Evolutionary conservation across 108 stramenopile species (phyloP), one percentile per base, ranked within the genome.

Genomic region (Parietichytrium sp.): DNA sequence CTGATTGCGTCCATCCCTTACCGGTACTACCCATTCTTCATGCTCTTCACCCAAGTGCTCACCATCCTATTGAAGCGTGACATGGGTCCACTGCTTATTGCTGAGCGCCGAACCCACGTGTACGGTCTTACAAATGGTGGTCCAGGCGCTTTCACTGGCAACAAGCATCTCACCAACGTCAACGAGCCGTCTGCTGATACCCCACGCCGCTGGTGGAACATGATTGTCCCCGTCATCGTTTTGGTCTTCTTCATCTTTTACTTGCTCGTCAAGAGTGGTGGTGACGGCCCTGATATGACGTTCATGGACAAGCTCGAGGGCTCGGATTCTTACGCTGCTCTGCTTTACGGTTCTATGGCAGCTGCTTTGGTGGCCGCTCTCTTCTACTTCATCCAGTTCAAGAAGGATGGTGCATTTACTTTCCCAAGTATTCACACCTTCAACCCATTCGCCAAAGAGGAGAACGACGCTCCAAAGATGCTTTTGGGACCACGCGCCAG

Each of bases 71-170:
- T 83, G 54, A 81, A 77, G 16, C 86, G 91, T 29, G 92, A 91
- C 54, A 86, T 87, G 42, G 91, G 91, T 23, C 88, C 91, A 12
- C 91, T 93, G 92, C 81, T 91, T 7, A 54, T 91, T 48, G 90
- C 92, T 3, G 92, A 93, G 72, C 84, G 91, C 23, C 72, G 83
- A 42, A 87, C 83, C n/a, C 83, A 79, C 29, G 84, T 91, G 3
- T 91, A 90, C 77, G 86, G 89, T 26, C 82, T 86, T 12, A 90
- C 87, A 0, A 91, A 92, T 83, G 92, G 92, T 45, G 92, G 92
- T 16, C 84, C 82, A 16, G 91, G 91, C n/a, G 81, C 77, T 4
- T 78, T 79, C 25, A 61, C 47, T 26, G 84, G 49, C 13, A 33
- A 29, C 20, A 80, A 81, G 25, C 47, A 30, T 10, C 80, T 72